These are phyloP conservation scores for Arctium lappa DNA, from an alignment of 129 eudicot genomes.

Conservation along the genomic window DNA sequence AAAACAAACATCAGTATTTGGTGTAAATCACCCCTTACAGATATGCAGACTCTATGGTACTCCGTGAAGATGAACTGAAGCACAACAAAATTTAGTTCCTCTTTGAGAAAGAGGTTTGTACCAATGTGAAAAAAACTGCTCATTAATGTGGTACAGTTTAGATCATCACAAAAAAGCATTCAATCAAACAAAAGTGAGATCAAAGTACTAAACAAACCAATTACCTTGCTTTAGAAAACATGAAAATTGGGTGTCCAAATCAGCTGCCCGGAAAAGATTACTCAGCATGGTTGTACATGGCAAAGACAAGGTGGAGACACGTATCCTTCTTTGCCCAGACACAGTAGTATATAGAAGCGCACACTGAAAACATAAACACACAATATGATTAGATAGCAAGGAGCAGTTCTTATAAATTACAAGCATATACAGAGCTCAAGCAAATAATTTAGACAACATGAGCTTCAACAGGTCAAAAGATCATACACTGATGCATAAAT, in stretches of 20 bases:
- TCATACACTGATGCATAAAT: background rate
- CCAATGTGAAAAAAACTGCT: background rate
- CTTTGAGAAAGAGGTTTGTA: background rate
- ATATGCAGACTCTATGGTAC: background rate
- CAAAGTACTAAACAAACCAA: background rate
- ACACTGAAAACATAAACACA: slow-evolving; percentile 43
- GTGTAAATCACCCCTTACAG: too few species aligned
- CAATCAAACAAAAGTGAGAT: background rate
- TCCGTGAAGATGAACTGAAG: background rate
- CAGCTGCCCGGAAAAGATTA: slow-evolving; percentile 85
- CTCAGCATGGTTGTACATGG: slow-evolving; percentile 78
- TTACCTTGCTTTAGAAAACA: slow-evolving; percentile 91
- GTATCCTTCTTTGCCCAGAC: slow-evolving; percentile 82
- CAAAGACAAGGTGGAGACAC: slow-evolving; percentile 77
- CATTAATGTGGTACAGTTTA: background rate
- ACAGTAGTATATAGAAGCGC: slow-evolving; percentile 88
- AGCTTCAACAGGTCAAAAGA: background rate
- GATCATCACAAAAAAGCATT: background rate
- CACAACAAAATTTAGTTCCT: background rate
- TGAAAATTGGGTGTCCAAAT: slow-evolving; percentile 82
- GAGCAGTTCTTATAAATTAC: too few species aligned
- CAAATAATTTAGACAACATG: background rate
- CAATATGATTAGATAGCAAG: background rate
- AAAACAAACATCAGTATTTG: background rate
- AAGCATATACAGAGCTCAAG: background rate